Evolutionary conservation across 2,329 filamentous ascomycete genomes (phyloP), one percentile per base, ranked within the genome.

Genomic region (Sporothrix euskadiensis): DNA sequence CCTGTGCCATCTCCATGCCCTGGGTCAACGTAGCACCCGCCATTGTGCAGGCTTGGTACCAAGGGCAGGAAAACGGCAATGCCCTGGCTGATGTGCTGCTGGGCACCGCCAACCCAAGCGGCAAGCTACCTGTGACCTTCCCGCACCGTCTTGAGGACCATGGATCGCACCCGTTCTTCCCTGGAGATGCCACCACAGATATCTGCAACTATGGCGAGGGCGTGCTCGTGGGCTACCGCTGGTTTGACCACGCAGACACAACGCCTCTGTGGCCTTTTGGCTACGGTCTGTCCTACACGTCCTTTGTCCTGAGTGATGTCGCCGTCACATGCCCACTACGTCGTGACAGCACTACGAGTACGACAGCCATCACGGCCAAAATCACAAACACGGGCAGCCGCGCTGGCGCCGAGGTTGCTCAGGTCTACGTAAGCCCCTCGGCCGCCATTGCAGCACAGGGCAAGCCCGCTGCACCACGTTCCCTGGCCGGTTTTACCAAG

Each of bases 41-140:
- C 1, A 83, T 94, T 1, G 79, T 94, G 0, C 91, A 95, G 78
- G 92, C 92, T 8, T 96, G 92, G 92, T 96, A 94, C 78, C 92
- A 92, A 74, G 93, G 93, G n/a, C 93, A 96, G 78, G 93, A 96
- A 83, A 91, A 91, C 5, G 93, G 93, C 6, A 94, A 94, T 78
- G 90, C 90, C 12, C 91, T 97, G 75, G 92, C 91, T 0, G 92
- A 95, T 76, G 86, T 95, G 1, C 84, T 95, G 22, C 92, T 93
- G 76, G 93, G 92, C 66, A 87, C 90, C 75, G 86, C 88, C 65
- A 94, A 92, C 79, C 93, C 93, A 0, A 90, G 85, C 71, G 91
- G 88, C 2, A 92, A 91, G 79, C 82, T 92, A 1, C 88, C 89
- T 0, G 82, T 92, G 7, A 89, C 85, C 0, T 93, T 92, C 81